Evolutionary conservation across 2,329 filamentous ascomycete genomes (phyloP), one percentile per base, ranked within the genome.

Genomic region (Curvularia hawaiiensis): DNA sequence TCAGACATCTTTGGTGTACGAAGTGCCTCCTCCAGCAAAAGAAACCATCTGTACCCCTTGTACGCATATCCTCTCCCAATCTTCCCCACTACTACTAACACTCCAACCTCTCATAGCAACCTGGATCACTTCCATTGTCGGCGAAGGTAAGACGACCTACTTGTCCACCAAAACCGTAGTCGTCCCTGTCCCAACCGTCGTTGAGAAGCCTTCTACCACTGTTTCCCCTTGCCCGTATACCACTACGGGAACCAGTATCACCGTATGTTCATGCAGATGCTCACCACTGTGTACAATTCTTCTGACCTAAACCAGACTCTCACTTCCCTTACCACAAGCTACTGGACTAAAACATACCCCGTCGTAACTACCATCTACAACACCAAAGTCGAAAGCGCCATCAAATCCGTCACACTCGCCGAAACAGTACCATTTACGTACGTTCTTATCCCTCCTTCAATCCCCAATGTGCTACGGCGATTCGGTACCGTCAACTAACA

Each of bases 101-200:
- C 11, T 20, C 7, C 6, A 6, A 18, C 9, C 7, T 7, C 35
- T 4, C 11, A 9, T 39, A 65, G 64, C 60, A 2, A 65, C 64
- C 52, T 50, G 20, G 7, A 67, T 66, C 14, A 62, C 55, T 43
- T 63, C 62, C 12, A 57, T 46, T 6, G 41, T 57, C 2, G 59
- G 54, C 1, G 51, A 52, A 22, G 56, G 26, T 1, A 52, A 53
- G 18, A 54, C 60, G 11, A 67, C 63, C 14, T 56, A 59, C 22
- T 26, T 62, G 20, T 59, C 48, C 33, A 72, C 69, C 38, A 64
- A 65, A 48, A 65, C 63, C 20, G 46, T 60, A n/a, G 52, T 59
- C 40, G 28, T 62, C 22, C 62, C 69, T 1, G 35, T 62, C 43
- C 63, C 66, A n/a, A 61, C 50, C 30, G 59, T 64, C 24, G 54